These are phyloP conservation scores for Asclepias syriaca DNA, from an alignment of 257 asterid species.

Conservation along the genomic window DNA sequence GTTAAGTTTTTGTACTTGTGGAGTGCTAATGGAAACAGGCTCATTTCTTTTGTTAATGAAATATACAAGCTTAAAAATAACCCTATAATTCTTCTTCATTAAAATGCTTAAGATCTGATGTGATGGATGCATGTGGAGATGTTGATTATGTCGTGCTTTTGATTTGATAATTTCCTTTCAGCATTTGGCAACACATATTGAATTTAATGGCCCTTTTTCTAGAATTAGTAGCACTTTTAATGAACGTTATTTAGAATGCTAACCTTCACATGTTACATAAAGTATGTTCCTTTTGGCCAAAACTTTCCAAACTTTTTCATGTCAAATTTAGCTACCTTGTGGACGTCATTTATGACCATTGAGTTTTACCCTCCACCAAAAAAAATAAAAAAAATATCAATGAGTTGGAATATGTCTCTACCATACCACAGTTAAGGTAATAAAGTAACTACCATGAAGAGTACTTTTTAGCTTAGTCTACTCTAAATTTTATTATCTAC, in stretches of 20 bases:
- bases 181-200: neutral
- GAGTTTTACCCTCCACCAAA: neutral
- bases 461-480: neutral
- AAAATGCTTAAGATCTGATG: slow-evolving; percentile 1
- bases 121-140: slow-evolving; percentile 11
- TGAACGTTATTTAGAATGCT: neutral
- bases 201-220: neutral
- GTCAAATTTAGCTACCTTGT: neutral
- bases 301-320: neutral
- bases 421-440: neutral
- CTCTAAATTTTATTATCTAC: neutral
- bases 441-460: neutral
- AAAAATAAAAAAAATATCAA: too few species aligned
- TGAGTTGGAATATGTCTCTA: neutral
- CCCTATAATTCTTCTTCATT: slow-evolving; percentile 1
- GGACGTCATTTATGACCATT: neutral
- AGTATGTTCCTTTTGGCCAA: neutral
- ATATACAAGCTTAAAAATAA: neutral
- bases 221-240: neutral
- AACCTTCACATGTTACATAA: slow-evolving; percentile 1
- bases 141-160: slow-evolving; percentile 6
- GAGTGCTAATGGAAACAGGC: neutral
- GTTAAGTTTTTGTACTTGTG: neutral
- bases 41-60: neutral
- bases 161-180: slow-evolving; percentile 10